These are phyloP conservation scores for Leccinellum rugosiceps DNA, from an alignment of 768 basidiomycete genomes.

Conservation along the genomic window DNA sequence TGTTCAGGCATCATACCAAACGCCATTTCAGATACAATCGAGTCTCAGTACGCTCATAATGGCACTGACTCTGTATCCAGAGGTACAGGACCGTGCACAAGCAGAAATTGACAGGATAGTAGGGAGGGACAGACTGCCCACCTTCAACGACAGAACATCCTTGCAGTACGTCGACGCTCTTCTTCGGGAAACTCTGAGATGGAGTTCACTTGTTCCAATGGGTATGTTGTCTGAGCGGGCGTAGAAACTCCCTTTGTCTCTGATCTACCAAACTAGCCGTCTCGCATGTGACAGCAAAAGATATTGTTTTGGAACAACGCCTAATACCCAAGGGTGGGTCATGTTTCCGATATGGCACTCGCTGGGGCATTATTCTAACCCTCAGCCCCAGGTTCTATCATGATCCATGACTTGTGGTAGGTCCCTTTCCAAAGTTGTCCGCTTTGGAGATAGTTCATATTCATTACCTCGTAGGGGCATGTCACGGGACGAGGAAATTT, in stretches of 20 bases:
- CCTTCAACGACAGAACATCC: slow-evolving; percentile 14
- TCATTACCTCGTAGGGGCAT: slow-evolving; percentile 16
- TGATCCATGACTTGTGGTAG: slow-evolving; percentile 23
- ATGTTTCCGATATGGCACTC: background rate
- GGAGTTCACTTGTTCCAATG: slow-evolving; percentile 22
- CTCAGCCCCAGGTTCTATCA: slow-evolving; percentile 14
- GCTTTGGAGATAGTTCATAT: background rate
- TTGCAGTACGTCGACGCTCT: slow-evolving; percentile 24
- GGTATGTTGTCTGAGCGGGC: slow-evolving; percentile 2
- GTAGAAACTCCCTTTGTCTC: background rate
- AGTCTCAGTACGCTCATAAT: slow-evolving; percentile 15
- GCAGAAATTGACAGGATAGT: slow-evolving; percentile 16
- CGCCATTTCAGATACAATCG: slow-evolving; percentile 12
- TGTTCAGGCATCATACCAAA: background rate
- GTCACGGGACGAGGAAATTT: slow-evolving; percentile 20
- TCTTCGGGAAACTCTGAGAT: slow-evolving; percentile 21
- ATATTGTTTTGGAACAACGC: slow-evolving; percentile 42
- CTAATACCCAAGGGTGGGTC: slow-evolving; percentile 49
- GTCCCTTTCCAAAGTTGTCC: background rate
- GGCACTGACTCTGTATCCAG: slow-evolving; percentile 20
- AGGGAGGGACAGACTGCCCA: slow-evolving; percentile 16
- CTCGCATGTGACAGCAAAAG: slow-evolving; percentile 32
- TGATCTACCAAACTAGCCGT: slow-evolving; percentile 16
- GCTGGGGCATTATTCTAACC: background rate
- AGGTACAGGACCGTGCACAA: slow-evolving; percentile 22